These are phyloP conservation scores for Calonectria pseudoturangicola DNA, from an alignment of 2,329 filamentous ascomycete species.

Conservation along the genomic window DNA sequence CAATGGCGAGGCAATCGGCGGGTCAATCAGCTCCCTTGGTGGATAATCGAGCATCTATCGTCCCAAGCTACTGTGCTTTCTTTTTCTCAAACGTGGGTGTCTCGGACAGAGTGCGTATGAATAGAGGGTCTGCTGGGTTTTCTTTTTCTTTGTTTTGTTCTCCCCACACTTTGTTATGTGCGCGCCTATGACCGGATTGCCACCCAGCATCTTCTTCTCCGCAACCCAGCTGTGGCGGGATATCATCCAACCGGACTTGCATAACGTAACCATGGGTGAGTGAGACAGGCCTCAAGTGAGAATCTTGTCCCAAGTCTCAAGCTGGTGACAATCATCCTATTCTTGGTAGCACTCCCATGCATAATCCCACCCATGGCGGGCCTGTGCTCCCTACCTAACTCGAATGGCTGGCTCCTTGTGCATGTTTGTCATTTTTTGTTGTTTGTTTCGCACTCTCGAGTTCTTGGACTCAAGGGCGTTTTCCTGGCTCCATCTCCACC, in stretches of 20 bases:
- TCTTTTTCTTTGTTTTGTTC: background rate
- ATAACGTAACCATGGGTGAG: conserved; percentile 33
- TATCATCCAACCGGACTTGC: conserved; percentile 41
- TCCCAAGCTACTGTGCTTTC: conserved; percentile 2
- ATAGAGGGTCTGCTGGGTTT: background rate
- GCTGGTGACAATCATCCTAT: conserved; percentile 41
- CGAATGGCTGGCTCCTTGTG: conserved; percentile 43
- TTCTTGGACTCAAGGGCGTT: background rate
- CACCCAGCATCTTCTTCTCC: conserved; percentile 38
- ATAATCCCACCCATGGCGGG: conserved; percentile 40
- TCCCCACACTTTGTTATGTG: conserved; percentile 23
- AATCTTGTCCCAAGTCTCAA: conserved; percentile 9
- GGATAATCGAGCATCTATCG: conserved; percentile 3
- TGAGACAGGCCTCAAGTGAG: conserved; percentile 30
- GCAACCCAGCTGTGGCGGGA: conserved; percentile 40
- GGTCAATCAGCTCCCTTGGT: conserved; percentile 1
- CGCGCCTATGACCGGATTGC: conserved; percentile 39
- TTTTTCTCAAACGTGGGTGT: conserved; percentile 12
- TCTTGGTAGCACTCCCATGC: conserved; percentile 43
- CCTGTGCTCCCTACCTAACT: conserved; percentile 35
- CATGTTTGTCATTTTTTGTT: conserved; percentile 23
- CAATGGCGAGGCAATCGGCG: conserved; percentile 19
- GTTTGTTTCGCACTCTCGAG: conserved; percentile 9
- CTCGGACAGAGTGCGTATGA: conserved; percentile 32
- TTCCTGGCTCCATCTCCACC: conserved; percentile 6